Percentiles rank a stretch among this genome's conserved stretches.
Evolutionary conservation across 148 eudicot genomes (phyloP).

Genomic region (Nepenthes mirabilis): DNA sequence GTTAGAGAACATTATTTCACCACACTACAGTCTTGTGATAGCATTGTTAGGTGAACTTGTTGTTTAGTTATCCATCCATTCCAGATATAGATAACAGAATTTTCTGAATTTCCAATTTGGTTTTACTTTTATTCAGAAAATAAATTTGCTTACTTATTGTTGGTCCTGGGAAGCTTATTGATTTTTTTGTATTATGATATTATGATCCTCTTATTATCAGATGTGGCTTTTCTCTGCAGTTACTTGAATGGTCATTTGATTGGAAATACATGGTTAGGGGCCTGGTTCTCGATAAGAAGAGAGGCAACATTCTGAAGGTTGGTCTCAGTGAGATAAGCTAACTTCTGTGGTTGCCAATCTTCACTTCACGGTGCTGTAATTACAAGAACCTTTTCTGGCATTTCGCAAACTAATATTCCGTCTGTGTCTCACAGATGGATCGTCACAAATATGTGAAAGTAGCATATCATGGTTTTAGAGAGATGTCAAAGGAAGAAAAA

Average conservation of each 20-base stretch:
- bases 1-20: too few species aligned
- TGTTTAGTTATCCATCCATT: too few species aligned
- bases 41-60: too few species aligned
- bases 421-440: conserved; percentile 65
- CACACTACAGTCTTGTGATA: too few species aligned
- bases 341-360: background rate
- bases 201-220: background rate
- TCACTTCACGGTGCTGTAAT: background rate
- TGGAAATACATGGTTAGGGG: conserved; percentile 99
- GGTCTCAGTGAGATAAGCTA: background rate
- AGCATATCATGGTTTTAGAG: conserved; percentile 90
- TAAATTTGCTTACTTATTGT: too few species aligned
- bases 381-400: background rate
- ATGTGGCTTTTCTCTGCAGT: conserved; percentile 25
- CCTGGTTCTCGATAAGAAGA: conserved; percentile 88
- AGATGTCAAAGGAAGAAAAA: conserved; percentile 76
- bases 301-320: conserved; percentile 97
- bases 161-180: too few species aligned
- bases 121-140: too few species aligned
- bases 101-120: too few species aligned
- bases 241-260: conserved; percentile 83
- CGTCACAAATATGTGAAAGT: conserved; percentile 96
- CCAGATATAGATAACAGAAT: too few species aligned
- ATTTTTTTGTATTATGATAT: too few species aligned
- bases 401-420: background rate